Base-by-base conservation (phyloP, 2,329 filamentous ascomycete genomes). In the Proliferodiscus dingleyae region DNA sequence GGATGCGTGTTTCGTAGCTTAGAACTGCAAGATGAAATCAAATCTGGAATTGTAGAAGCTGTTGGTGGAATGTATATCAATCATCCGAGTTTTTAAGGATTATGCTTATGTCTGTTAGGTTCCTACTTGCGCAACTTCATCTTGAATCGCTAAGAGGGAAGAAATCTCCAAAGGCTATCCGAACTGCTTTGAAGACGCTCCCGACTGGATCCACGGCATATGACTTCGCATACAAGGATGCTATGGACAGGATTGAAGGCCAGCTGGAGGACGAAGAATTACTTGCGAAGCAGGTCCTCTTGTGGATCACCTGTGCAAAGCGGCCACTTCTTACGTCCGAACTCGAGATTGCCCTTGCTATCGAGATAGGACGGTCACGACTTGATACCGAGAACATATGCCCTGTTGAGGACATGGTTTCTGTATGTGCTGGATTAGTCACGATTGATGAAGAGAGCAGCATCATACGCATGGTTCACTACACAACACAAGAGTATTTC, bases 191-290 rank as follows among this genome's bases (percentile, higher is more conserved):
- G 3, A 26, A 54, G 26, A 52, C 41, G 0, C 44, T 72, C 0
- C 50, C 59, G 0, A 59, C 37, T 32, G 63, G 58, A 15, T 46
- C 51, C 5, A 18, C 37, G 3, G 49, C 37, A 23, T 52, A 47
- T 13, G 55, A 69, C 9, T 3, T 51, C 10, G 66, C 68, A 0
- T 79, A 78, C 30, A 45, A 63, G 0, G 49, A 66, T 0, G 65
- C 68, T 0, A 61, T 69, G 40, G 13, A 57, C 3, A 52, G 66
- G 15, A 66, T 69, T 26, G 40, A 62, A 13, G 40, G 48, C 11
- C 65, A 69, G 36, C 16, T 47, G 3, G 1, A 37, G 3, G 59
- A 55, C 11, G 41, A 60, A 23, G 28, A 38, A 8, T 30, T 56
- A 1, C 49, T 66, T 13, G 68, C 68, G 0, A 62, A 53, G 16